phyloP scores from a whole-genome alignment of 2,329 filamentous ascomycete genomes.

The Rhynchosporium graminicola region DNA sequence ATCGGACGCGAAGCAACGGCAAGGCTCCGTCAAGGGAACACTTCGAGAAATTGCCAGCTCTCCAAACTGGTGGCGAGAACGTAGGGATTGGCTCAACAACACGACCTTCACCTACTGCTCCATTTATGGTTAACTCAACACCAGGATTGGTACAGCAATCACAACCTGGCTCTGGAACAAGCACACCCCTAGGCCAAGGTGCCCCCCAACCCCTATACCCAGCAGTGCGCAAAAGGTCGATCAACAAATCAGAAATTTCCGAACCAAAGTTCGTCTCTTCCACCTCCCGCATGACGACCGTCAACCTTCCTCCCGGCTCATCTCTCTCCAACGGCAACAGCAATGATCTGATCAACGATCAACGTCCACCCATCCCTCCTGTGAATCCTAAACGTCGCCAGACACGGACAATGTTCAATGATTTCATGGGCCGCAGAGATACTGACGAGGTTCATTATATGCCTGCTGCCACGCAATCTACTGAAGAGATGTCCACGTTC shows the following conservation, averaged over 20 bases:
- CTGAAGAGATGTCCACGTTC: constrained; percentile 40
- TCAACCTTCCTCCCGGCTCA: constrained; percentile 37
- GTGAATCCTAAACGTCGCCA: constrained; percentile 40
- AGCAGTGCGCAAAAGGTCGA: constrained; percentile 35
- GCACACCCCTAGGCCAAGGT: constrained; percentile 29
- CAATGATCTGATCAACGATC: background rate
- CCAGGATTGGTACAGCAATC: constrained; percentile 34
- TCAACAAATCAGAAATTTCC: constrained; percentile 41
- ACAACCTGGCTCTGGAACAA: constrained; percentile 29
- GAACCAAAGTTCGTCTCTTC: constrained; percentile 40
- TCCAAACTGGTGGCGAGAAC: constrained; percentile 27
- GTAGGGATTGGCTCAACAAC: constrained; percentile 36
- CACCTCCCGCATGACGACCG: constrained; percentile 39
- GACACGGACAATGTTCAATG: constrained; percentile 39
- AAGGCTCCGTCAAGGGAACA: constrained; percentile 30
- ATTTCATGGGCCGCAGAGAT: constrained; percentile 33
- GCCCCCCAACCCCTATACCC: constrained; percentile 20
- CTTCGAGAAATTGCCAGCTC: constrained; percentile 33
- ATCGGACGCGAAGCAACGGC: constrained; percentile 37
- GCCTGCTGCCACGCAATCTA: constrained; percentile 36
- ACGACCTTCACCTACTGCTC: constrained; percentile 38
- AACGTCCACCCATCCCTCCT: constrained; percentile 39
- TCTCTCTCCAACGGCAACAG: constrained; percentile 36
- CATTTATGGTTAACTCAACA: constrained; percentile 38
- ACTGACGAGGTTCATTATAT: constrained; percentile 31